Conservation (phyloP, 1,139 yeast species). For the Saccharomyces hybrid region DNA sequence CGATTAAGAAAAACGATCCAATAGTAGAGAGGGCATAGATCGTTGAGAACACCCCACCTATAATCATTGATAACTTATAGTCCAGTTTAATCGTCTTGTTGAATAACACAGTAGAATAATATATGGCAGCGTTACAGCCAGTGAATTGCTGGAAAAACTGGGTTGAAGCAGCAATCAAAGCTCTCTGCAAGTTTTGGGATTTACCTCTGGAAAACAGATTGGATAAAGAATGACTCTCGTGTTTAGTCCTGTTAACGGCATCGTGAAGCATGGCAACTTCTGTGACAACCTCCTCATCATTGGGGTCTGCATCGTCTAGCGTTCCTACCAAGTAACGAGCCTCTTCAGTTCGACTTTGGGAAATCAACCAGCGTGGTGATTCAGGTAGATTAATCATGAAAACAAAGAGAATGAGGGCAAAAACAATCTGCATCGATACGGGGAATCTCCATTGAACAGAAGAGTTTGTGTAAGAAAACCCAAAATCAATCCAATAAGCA, state of each 20-base stretch:
- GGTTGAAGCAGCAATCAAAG: slow-evolving; percentile 53
- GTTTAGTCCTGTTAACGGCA: slow-evolving; percentile 31
- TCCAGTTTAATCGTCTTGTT: slow-evolving; percentile 45
- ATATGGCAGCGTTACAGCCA: slow-evolving; percentile 63
- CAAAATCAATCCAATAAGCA: slow-evolving; percentile 76
- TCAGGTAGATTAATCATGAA: slow-evolving; percentile 45
- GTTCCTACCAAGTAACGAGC: slow-evolving; percentile 34
- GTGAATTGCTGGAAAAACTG: slow-evolving; percentile 48
- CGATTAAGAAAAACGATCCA: slow-evolving; percentile 58
- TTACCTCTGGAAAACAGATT: slow-evolving; percentile 53
- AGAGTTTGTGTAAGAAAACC: slow-evolving; percentile 47
- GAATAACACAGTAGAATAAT: slow-evolving; percentile 57
- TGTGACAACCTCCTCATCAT: slow-evolving; percentile 42
- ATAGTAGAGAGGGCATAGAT: slow-evolving; percentile 54
- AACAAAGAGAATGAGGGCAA: slow-evolving; percentile 34
- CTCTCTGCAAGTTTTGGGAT: slow-evolving; percentile 34
- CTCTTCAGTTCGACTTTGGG: slow-evolving; percentile 44
- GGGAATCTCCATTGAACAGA: slow-evolving; percentile 47
- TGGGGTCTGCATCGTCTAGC: slow-evolving; percentile 23
- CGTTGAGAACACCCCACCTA: slow-evolving; percentile 60
- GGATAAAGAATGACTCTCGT: slow-evolving; percentile 24
- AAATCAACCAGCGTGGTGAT: slow-evolving; percentile 67
- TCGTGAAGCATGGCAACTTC: slow-evolving; percentile 36
- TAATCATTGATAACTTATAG: slow-evolving; percentile 45
- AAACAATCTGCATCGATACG: slow-evolving; percentile 39